Conservation (phyloP, 805 yeast genomes). For the Ogataea nakhonphanomensis region DNA sequence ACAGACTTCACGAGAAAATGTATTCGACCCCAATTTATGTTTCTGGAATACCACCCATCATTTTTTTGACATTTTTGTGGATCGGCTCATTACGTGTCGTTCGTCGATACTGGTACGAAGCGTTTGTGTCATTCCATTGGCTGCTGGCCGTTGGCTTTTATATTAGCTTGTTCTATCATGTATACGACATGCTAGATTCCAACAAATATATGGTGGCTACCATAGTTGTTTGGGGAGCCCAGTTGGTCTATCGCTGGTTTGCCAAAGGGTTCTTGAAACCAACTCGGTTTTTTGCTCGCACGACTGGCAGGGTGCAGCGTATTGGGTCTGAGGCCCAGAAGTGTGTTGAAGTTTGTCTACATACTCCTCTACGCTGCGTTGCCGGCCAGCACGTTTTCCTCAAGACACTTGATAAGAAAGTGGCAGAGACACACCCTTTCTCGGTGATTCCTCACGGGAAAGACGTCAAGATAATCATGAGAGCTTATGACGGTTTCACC, state of each 20-base stretch:
- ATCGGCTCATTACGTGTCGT: conserved; percentile 39
- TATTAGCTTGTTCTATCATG: conserved; percentile 46
- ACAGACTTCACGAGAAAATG: conserved; percentile 24
- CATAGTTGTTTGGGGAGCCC: conserved; percentile 48
- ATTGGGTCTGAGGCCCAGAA: conserved; percentile 33
- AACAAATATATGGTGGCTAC: conserved; percentile 48
- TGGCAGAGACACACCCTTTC: conserved; percentile 56
- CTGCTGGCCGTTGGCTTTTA: conserved; percentile 45
- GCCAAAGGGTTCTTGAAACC: conserved; percentile 47
- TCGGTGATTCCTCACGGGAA: conserved; percentile 40
- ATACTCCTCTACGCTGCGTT: conserved; percentile 38
- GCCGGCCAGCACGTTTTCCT: conserved; percentile 57
- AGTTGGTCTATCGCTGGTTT: conserved; percentile 43
- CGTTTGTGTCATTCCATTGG: conserved; percentile 54
- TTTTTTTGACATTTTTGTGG: conserved; percentile 43
- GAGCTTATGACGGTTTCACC: conserved; percentile 48
- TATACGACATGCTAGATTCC: conserved; percentile 32
- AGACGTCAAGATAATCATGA: conserved; percentile 41
- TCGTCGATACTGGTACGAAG: conserved; percentile 42
- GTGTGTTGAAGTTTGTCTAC: conserved; percentile 36
- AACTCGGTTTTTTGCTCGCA: conserved; percentile 35
- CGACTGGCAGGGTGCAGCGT: conserved; percentile 17
- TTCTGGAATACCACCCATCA: conserved; percentile 49
- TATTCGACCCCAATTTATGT: conserved; percentile 23
- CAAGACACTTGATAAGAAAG: conserved; percentile 41